Evolutionary conservation across 2,329 filamentous ascomycete genomes (phyloP).

Genomic region (Cucurbitaria berberidis): DNA sequence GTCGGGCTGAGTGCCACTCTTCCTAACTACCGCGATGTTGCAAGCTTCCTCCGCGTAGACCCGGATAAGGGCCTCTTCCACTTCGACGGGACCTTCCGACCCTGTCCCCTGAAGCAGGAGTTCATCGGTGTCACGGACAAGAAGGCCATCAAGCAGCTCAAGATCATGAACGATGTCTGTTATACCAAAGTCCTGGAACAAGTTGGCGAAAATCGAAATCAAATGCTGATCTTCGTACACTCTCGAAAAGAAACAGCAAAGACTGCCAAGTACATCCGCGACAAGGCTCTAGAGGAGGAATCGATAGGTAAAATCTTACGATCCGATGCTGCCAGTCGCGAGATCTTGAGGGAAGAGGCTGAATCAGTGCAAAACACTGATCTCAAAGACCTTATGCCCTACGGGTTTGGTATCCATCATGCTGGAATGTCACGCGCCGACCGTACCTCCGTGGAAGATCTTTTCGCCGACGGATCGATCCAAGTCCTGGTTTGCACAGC

Average conservation of each 20-base stretch:
- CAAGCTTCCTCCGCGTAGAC: constrained; percentile 91
- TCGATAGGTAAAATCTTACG: constrained; percentile 95
- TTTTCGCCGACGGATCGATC: constrained; percentile 89
- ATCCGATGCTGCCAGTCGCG: constrained; percentile 88
- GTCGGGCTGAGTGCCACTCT: constrained; percentile 93
- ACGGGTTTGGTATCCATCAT: constrained; percentile 98
- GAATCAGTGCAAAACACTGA: constrained; percentile 83
- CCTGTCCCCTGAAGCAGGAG: constrained; percentile 93
- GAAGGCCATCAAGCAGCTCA: constrained; percentile 97
- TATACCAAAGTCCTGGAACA: constrained; percentile 98
- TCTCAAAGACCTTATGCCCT: constrained; percentile 91
- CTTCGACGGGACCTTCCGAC: constrained; percentile 92
- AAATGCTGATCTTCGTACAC: constrained; percentile 99
- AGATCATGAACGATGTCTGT: constrained; percentile 99
- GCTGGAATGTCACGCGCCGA: constrained; percentile 97
- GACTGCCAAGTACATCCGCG: constrained; percentile 92
- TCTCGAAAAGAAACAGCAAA: constrained; percentile 98
- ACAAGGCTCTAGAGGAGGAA: constrained; percentile 96
- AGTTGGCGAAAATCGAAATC: constrained; percentile 88
- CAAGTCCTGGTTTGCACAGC: constrained; percentile 97
- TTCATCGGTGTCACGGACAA: constrained; percentile 97
- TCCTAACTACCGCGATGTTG: constrained; percentile 95
- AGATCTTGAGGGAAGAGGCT: constrained; percentile 85
- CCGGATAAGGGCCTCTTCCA: constrained; percentile 87
- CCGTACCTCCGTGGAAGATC: constrained; percentile 90